These are phyloP conservation scores for Colletotrichum navitas DNA, from an alignment of 2,329 filamentous ascomycete genomes.

Conservation along the genomic window DNA sequence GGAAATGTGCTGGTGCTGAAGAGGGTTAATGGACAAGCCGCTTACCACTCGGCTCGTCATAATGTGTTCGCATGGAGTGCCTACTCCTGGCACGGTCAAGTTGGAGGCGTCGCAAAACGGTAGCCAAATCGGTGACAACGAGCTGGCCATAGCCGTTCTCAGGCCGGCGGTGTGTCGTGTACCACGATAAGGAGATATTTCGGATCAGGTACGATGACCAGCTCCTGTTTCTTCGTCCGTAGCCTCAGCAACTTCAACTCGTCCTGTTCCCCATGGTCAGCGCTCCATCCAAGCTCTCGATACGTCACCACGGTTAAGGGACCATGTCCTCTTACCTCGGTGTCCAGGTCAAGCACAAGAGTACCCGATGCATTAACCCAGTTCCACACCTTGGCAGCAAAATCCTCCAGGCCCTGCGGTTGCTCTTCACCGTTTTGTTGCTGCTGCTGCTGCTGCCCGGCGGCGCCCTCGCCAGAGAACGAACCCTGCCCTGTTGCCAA, in stretches of 20 bases:
- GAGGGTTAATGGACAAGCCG: conserved; percentile 1
- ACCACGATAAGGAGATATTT: conserved; percentile 85
- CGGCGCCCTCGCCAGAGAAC: conserved; percentile 60
- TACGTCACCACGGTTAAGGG: background rate
- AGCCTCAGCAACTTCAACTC: conserved; percentile 81
- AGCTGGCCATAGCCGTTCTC: conserved; percentile 40
- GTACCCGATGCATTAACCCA: conserved; percentile 78
- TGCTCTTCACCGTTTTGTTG: conserved; percentile 58
- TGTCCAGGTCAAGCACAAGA: conserved; percentile 79
- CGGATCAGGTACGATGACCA: conserved; percentile 84
- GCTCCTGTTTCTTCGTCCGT: conserved; percentile 86
- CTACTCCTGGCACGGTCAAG: conserved; percentile 3
- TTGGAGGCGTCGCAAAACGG: conserved; percentile 7
- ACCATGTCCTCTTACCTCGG: conserved; percentile 64
- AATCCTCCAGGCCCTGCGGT: conserved; percentile 73
- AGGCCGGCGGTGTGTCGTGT: conserved; percentile 83
- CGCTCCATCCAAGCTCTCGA: background rate
- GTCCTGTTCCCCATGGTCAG: conserved; percentile 62
- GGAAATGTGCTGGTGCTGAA: conserved; percentile 1
- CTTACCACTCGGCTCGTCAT: background rate
- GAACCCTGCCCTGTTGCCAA: conserved; percentile 45
- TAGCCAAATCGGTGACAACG: background rate
- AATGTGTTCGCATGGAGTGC: background rate
- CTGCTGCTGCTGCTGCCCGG: conserved; percentile 40
- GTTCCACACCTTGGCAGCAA: conserved; percentile 81